Conservation (phyloP, 1,284 basidiomycete genomes). For the Amylostereum chailletii region DNA sequence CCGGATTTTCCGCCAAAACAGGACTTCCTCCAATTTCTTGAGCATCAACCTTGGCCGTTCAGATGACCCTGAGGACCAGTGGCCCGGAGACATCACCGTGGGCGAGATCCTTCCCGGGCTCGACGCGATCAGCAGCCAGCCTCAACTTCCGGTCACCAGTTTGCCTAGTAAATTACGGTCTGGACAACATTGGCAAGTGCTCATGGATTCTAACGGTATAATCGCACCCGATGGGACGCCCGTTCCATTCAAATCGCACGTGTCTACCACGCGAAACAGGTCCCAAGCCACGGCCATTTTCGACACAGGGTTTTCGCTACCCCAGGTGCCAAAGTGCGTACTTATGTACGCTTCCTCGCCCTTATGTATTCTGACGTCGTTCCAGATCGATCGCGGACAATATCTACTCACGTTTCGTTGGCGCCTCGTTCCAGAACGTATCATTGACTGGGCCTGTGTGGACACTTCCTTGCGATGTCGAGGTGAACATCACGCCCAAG, state of each 20-base stretch:
- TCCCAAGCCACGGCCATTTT: constrained; percentile 48
- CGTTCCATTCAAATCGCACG: constrained; percentile 35
- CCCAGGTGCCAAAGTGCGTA: constrained; percentile 46
- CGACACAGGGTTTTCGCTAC: constrained; percentile 62
- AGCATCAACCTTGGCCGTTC: constrained; percentile 34
- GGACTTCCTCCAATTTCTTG: constrained; percentile 45
- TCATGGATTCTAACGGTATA: constrained; percentile 27
- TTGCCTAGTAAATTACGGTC: constrained; percentile 15
- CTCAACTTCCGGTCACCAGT: constrained; percentile 22
- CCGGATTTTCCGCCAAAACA: constrained; percentile 54
- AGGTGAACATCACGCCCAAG: constrained; percentile 55
- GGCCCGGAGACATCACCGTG: constrained; percentile 30
- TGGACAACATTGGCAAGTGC: constrained; percentile 29
- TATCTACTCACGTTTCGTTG: constrained; percentile 44
- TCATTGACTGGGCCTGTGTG: constrained; percentile 30
- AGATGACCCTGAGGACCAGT: constrained; percentile 21
- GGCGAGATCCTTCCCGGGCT: constrained; percentile 22
- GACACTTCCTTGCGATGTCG: constrained; percentile 48
- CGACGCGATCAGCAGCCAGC: constrained; percentile 25
- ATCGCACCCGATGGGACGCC: constrained; percentile 32
- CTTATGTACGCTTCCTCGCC: not conserved
- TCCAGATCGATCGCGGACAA: constrained; percentile 41
- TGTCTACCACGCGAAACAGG: constrained; percentile 28
- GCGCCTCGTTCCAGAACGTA: constrained; percentile 30
- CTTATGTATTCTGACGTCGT: not conserved